phyloP scores from a whole-genome alignment of 176 grass and related monocot genomes.

The Hordeum marinum region DNA sequence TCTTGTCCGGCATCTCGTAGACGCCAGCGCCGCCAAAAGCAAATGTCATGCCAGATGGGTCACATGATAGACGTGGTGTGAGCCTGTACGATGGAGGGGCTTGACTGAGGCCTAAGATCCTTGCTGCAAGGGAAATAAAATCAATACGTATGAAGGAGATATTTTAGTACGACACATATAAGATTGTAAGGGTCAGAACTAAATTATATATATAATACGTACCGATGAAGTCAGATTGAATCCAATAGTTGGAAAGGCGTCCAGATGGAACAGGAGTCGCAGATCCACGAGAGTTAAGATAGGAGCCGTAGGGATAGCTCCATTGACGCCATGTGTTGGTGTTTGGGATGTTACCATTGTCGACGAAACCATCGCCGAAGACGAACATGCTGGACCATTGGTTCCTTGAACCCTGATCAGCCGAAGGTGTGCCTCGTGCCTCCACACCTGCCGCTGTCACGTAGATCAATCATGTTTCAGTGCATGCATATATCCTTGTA shows the following conservation, averaged over 20 bases:
- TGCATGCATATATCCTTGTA: no score
- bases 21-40: constrained; percentile 32
- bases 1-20: neutral
- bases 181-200: neutral
- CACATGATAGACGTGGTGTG: neutral
- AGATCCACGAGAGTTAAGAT: neutral
- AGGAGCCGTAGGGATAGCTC: neutral
- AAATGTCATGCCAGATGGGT: constrained; percentile 53
- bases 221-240: neutral
- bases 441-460: neutral
- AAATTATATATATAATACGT: neutral
- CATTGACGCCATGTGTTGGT: neutral
- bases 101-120: neutral
- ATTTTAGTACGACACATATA: neutral
- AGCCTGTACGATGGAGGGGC: neutral
- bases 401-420: neutral
- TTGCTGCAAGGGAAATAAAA: neutral
- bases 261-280: neutral
- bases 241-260: neutral
- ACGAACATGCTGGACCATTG: constrained; percentile 6
- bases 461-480: neutral
- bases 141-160: neutral
- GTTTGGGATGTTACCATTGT: neutral
- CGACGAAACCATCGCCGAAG: neutral
- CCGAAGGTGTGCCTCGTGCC: neutral